A percentile compares a stretch with the other conserved stretches of the same genome.
These are phyloP conservation scores for Hypoxylon sp. DNA, from an alignment of 2,329 filamentous ascomycete species.

Conservation along the genomic window DNA sequence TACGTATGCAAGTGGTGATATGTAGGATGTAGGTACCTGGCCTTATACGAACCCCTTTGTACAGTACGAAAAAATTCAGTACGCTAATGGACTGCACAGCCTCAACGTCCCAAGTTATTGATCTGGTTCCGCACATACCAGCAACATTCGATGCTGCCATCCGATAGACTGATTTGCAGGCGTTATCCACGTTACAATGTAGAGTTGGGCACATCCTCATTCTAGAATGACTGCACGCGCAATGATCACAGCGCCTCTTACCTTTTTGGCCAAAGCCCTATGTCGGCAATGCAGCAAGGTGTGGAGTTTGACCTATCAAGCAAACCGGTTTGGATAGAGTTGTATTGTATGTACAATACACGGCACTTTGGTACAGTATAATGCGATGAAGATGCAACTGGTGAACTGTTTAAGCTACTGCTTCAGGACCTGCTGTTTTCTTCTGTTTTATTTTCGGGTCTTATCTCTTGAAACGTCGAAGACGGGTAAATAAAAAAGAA, in stretches of 20 bases:
- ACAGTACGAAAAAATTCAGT: constrained; percentile 29
- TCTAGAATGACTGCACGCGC: constrained; percentile 41
- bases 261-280: constrained; percentile 27
- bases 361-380: neutral
- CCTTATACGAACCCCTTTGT: constrained; percentile 24
- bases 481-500: neutral
- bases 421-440: neutral
- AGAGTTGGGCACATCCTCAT: constrained; percentile 38
- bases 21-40: constrained; percentile 17
- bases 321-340: constrained; percentile 14
- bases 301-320: constrained; percentile 22
- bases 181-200: constrained; percentile 27
- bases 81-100: constrained; percentile 40
- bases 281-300: constrained; percentile 20
- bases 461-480: neutral
- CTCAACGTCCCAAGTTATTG: constrained; percentile 40
- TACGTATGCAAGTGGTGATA: constrained; percentile 18
- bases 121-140: constrained; percentile 30
- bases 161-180: constrained; percentile 33
- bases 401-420: neutral
- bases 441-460: neutral
- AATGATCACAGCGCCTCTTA: constrained; percentile 36
- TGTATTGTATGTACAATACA: neutral
- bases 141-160: constrained; percentile 35
- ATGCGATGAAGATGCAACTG: neutral